Evolutionary conservation across 768 basidiomycete species (phyloP).

Genomic region (Pleurotus tuber-regium): DNA sequence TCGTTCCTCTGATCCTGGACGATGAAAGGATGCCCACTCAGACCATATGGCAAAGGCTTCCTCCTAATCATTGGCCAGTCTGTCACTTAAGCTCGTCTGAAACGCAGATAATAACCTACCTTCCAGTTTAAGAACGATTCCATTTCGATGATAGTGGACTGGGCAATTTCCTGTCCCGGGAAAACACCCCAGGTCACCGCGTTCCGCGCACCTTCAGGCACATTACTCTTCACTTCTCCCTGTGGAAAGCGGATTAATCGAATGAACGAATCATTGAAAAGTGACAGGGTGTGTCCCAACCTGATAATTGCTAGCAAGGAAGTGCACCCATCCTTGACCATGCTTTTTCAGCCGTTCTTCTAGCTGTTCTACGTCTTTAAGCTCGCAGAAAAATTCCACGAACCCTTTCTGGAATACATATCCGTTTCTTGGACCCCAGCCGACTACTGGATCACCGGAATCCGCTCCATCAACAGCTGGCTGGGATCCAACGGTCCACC

Average conservation of each 20-base stretch:
- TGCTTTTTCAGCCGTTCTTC: slow-evolving; percentile 51
- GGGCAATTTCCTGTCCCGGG: slow-evolving; percentile 92
- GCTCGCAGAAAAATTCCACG: slow-evolving; percentile 90
- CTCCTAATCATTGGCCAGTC: slow-evolving; percentile 49
- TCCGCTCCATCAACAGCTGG: slow-evolving; percentile 83
- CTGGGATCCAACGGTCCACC: slow-evolving; percentile 98
- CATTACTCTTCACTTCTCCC: slow-evolving; percentile 82
- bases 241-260: slow-evolving; percentile 52
- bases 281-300: slow-evolving; percentile 36
- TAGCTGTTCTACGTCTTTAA: slow-evolving; percentile 55
- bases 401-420: slow-evolving; percentile 98
- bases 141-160: slow-evolving; percentile 94
- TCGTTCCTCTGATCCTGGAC: slow-evolving; percentile 70
- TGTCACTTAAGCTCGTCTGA: too few species aligned
- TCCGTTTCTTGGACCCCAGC: slow-evolving; percentile 91
- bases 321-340: slow-evolving; percentile 72
- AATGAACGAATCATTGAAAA: slow-evolving; percentile 49
- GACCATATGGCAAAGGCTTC: slow-evolving; percentile 97
- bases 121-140: slow-evolving; percentile 97
- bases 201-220: slow-evolving; percentile 76
- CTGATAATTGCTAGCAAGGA: slow-evolving; percentile 78
- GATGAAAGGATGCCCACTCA: slow-evolving; percentile 89
- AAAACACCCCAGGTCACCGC: slow-evolving; percentile 99
- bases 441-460: slow-evolving; percentile 76
- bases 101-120: slow-evolving; percentile 49